Conservation (phyloP, 768 basidiomycete genomes). For the Lactarius pseudohatsudake region DNA sequence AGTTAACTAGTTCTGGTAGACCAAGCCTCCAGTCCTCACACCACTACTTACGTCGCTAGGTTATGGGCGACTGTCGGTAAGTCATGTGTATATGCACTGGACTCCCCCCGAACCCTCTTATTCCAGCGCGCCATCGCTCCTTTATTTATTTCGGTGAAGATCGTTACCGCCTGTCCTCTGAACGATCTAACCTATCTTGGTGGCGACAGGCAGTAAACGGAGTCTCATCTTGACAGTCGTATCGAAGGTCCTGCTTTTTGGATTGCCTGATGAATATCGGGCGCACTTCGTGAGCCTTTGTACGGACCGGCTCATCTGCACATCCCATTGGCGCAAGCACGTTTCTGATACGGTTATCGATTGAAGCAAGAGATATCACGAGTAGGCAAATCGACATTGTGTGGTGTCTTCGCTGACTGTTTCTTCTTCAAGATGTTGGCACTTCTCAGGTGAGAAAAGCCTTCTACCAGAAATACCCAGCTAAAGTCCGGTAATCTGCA, state of each 20-base stretch:
- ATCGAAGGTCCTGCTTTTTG: constrained; percentile 7
- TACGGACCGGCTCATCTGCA: constrained; percentile 6
- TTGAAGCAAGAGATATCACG: not conserved
- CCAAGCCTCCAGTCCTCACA: not conserved
- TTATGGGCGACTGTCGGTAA: not conserved
- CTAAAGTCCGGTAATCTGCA: constrained; percentile 5
- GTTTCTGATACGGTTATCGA: constrained; percentile 12
- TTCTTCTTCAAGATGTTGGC: constrained; percentile 4
- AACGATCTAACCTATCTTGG: not conserved
- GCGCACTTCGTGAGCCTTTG: constrained; percentile 10
- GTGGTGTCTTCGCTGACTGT: not conserved
- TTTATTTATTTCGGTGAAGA: not conserved
- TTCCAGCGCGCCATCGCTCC: not conserved
- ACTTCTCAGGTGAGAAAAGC: constrained; percentile 4
- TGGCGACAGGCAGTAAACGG: not conserved
- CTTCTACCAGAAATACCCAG: not conserved
- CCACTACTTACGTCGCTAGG: not conserved
- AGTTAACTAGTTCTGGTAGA: not conserved
- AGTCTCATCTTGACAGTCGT: not conserved
- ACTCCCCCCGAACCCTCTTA: not conserved
- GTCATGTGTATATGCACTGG: not conserved
- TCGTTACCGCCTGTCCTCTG: not conserved
- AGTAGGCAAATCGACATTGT: constrained; percentile 1
- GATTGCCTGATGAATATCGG: constrained; percentile 4
- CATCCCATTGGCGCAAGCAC: constrained; percentile 14